Percentiles rank a stretch among this genome's conserved stretches.
Conservation (phyloP, 2,329 filamentous ascomycete genomes). For the Stagonosporopsis chrysanthemi region DNA sequence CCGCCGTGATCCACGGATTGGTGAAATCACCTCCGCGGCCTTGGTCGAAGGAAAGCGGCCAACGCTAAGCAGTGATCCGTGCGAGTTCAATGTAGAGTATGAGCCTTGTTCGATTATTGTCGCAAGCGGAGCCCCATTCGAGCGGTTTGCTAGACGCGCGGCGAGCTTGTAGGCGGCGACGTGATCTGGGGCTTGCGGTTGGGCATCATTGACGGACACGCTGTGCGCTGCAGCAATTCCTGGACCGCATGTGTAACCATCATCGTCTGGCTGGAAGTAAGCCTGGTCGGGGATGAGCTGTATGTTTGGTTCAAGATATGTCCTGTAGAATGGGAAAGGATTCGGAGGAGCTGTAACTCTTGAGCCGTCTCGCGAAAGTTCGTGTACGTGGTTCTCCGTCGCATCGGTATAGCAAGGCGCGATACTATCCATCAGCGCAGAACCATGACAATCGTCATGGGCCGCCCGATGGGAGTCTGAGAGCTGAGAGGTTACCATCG, state of each 20-base stretch:
- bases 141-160: constrained; percentile 37
- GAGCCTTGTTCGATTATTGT: constrained; percentile 56
- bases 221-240: constrained; percentile 9
- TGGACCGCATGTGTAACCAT: constrained; percentile 24
- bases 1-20: constrained; percentile 19
- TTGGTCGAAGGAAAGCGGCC: constrained; percentile 29
- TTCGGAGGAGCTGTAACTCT: constrained; percentile 21
- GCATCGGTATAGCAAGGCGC: constrained; percentile 21
- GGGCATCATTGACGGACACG: constrained; percentile 13
- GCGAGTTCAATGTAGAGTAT: constrained; percentile 50
- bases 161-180: constrained; percentile 35
- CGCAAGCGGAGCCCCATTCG: constrained; percentile 50
- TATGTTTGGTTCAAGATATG: constrained; percentile 21
- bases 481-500: constrained; percentile 6
- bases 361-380: constrained; percentile 12
- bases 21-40: constrained; percentile 25
- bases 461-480: constrained; percentile 18
- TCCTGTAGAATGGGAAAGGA: constrained; percentile 33
- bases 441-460: constrained; percentile 21
- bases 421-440: constrained; percentile 12
- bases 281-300: constrained; percentile 11
- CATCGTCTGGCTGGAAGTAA: constrained; percentile 12
- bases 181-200: constrained; percentile 29
- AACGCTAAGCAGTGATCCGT: constrained; percentile 36
- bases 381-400: constrained; percentile 13